Base-by-base conservation (phyloP, 805 yeast species). In the Pichia ethanolica region DNA sequence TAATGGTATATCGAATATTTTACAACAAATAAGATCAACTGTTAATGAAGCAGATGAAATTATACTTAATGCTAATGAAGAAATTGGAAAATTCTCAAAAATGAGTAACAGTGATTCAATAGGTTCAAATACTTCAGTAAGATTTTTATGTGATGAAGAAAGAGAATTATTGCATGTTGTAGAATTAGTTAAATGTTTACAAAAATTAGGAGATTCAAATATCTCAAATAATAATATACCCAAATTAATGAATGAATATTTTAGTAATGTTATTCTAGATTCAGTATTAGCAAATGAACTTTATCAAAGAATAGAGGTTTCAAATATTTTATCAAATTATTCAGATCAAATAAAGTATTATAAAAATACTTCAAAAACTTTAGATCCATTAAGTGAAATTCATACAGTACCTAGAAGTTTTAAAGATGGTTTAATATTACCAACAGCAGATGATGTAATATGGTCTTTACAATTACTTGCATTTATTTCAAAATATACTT, bases 401-500 rank as follows among this genome's bases (percentile, higher is more conserved):
- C 48, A 45, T 44, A 58, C 64, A 5, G 59, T 59, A 10, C 86
- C 86, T 26, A 70, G 88, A 46, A 66, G 67, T 27, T 82, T 82
- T 58, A 65, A 71, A 43, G 68, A 84, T 39, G 95, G 96, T 1
- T 80, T 82, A 26, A 74, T 90, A n/a, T 77, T 89, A 6, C 97
- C 97, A 1, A 78, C 88, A 49, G 95, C 87, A 54, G 97, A 91
- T 63, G 99, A 91, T 62, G 87, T 91, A 14, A 82, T 89, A 36
- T 89, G 97, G 96, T 85, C 96, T 5, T 71, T 91, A 47, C 98
- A 91, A 65, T 73, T 93, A 25, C 67, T 93, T 45, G 98, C 98
- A 12, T 91, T 89, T 65, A 87, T 90, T 39, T 89, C 97, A 5
- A 91, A 91, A 66, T 91, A 93, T 60, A 83, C 97, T 0, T 77